These are phyloP conservation scores for Anacardium occidentale DNA, from an alignment of 345 rosid genomes.

Conservation along the genomic window DNA sequence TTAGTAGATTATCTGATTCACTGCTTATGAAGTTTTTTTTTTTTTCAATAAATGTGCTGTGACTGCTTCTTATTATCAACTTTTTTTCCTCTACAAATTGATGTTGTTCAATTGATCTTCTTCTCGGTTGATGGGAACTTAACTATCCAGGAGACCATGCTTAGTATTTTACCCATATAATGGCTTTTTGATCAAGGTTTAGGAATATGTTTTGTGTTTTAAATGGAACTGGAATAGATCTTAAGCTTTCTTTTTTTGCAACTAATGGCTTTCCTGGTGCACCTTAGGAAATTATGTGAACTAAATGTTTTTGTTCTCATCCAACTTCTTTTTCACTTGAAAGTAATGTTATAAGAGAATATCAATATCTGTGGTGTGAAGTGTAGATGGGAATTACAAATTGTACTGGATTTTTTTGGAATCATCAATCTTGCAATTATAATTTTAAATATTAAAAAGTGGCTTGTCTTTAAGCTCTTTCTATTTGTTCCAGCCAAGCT, in stretches of 20 bases:
- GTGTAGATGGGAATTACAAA: background rate
- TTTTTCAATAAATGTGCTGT: too few species aligned
- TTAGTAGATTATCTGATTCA: background rate
- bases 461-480: constrained; percentile 12
- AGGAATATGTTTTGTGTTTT: background rate
- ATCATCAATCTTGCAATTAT: background rate
- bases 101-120: background rate
- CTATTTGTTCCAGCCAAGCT: constrained; percentile 45
- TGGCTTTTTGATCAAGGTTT: background rate
- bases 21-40: too few species aligned
- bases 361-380: background rate
- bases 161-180: background rate
- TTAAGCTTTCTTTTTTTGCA: background rate
- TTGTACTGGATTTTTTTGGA: too few species aligned
- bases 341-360: background rate
- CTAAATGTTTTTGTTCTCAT: too few species aligned
- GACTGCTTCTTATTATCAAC: too few species aligned
- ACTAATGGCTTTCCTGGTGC: constrained; percentile 4
- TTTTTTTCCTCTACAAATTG: too few species aligned
- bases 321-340: background rate
- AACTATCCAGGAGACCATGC: background rate
- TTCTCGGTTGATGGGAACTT: background rate
- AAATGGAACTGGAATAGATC: background rate
- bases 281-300: background rate
- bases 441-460: constrained; percentile 6